phyloP scores from a whole-genome alignment of 2,329 filamentous ascomycete species.

The Claviceps paspali region DNA sequence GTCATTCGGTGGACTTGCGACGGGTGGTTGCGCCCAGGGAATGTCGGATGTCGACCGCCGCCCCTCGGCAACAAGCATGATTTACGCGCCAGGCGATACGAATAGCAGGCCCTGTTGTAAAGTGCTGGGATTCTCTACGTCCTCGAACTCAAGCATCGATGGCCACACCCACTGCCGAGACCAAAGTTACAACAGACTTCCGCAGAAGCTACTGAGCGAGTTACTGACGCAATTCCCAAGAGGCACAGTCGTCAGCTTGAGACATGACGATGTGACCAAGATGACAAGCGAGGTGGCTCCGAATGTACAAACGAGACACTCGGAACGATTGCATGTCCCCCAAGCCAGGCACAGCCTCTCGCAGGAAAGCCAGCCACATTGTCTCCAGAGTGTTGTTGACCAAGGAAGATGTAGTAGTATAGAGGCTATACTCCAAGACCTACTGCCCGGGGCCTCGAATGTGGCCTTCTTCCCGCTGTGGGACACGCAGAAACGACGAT shows the following conservation, averaged over 20 bases:
- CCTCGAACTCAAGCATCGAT: constrained; percentile 19
- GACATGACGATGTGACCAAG: not conserved
- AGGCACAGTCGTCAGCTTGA: constrained; percentile 2
- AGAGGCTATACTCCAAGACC: constrained; percentile 13
- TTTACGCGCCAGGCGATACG: not conserved
- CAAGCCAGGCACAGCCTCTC: not conserved
- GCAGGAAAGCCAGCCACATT: not conserved
- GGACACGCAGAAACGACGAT: constrained; percentile 28
- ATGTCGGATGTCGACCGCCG: not conserved
- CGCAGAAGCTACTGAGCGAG: constrained; percentile 3
- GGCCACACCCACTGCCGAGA: constrained; percentile 10
- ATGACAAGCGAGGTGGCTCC: not conserved
- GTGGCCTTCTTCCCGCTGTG: constrained; percentile 33
- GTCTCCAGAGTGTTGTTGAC: not conserved
- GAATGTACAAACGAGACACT: not conserved
- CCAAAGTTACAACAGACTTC: constrained; percentile 1
- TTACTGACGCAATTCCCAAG: constrained; percentile 1
- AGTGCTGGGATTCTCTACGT: constrained; percentile 25
- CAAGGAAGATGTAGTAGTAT: not conserved
- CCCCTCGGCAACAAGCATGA: constrained; percentile 2
- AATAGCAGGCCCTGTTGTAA: constrained; percentile 11
- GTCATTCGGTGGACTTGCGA: constrained; percentile 7
- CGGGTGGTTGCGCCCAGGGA: not conserved
- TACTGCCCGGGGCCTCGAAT: constrained; percentile 29
- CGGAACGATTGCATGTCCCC: not conserved